These are phyloP conservation scores for Madurella fahalii DNA, from an alignment of 2,329 filamentous ascomycete species.

Conservation along the genomic window DNA sequence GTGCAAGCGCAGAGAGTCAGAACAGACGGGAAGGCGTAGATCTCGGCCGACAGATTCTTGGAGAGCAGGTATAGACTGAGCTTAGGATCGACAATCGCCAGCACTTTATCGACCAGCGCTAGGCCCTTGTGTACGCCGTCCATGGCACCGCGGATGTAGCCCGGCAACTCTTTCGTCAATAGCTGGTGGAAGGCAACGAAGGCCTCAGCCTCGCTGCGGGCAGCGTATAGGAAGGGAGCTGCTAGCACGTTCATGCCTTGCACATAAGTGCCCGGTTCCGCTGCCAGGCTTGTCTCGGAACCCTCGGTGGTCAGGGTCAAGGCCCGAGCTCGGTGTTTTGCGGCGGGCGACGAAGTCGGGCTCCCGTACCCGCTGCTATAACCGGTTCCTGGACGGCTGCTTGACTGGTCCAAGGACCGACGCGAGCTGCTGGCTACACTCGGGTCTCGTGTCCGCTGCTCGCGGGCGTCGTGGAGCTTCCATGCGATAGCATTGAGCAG, in stretches of 20 bases:
- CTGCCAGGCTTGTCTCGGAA: slow-evolving; percentile 52
- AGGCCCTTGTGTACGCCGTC: slow-evolving; percentile 93
- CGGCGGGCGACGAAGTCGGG: slow-evolving; percentile 41
- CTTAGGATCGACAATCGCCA: slow-evolving; percentile 87
- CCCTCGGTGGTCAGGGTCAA: slow-evolving; percentile 60
- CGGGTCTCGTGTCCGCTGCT: slow-evolving; percentile 45
- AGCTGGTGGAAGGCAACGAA: slow-evolving; percentile 87
- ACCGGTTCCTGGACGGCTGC: slow-evolving; percentile 24
- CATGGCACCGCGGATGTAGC: slow-evolving; percentile 94
- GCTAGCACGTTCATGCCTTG: slow-evolving; percentile 99
- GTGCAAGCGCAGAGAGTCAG: slow-evolving; percentile 94
- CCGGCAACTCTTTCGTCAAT: slow-evolving; percentile 82
- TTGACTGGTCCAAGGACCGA: slow-evolving; percentile 23
- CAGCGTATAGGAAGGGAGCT: slow-evolving; percentile 91
- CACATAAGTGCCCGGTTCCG: slow-evolving; percentile 81
- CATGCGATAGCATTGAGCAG: slow-evolving; percentile 93
- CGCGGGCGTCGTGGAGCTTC: slow-evolving; percentile 78
- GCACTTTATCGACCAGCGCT: slow-evolving; percentile 83
- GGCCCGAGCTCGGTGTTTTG: slow-evolving; percentile 52
- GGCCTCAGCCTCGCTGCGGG: slow-evolving; percentile 89
- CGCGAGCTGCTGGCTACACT: slow-evolving; percentile 25
- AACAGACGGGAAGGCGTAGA: slow-evolving; percentile 95
- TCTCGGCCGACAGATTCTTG: slow-evolving; percentile 85
- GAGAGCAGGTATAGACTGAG: slow-evolving; percentile 77
- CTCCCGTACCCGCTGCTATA: slow-evolving; percentile 28